These are phyloP conservation scores for Yamadazyma friedrichii DNA, from an alignment of 1,139 yeast species.

Conservation along the genomic window DNA sequence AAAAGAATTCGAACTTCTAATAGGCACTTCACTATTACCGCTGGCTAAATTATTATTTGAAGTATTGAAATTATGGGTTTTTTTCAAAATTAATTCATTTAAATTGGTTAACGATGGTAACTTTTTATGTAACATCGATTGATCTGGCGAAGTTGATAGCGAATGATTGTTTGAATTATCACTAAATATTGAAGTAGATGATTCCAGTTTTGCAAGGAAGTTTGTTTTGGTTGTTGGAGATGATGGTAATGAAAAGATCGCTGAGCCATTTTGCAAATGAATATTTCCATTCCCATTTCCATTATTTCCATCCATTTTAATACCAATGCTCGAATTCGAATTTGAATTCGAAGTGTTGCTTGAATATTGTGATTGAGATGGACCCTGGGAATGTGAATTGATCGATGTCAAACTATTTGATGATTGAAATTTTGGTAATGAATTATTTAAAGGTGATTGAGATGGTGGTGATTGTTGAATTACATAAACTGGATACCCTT, in stretches of 20 bases:
- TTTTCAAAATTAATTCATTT: slow-evolving; percentile 19
- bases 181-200: slow-evolving; percentile 19
- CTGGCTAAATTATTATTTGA: background rate
- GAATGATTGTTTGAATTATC: slow-evolving; percentile 25
- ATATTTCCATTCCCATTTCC: slow-evolving; percentile 8
- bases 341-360: background rate
- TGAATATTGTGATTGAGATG: slow-evolving; percentile 4
- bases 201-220: slow-evolving; percentile 14
- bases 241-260: slow-evolving; percentile 26
- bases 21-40: background rate
- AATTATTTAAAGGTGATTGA: slow-evolving; percentile 5
- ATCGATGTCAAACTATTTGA: too few species aligned
- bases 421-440: too few species aligned
- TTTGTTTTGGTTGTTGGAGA: slow-evolving; percentile 23
- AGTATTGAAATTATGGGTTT: background rate
- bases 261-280: slow-evolving; percentile 22
- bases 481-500: slow-evolving; percentile 35
- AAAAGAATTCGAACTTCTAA: slow-evolving; percentile 9
- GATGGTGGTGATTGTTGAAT: slow-evolving; percentile 21
- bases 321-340: background rate
- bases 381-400: too few species aligned
- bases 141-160: slow-evolving; percentile 37
- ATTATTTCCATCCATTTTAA: background rate
- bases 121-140: slow-evolving; percentile 9
- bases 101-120: slow-evolving; percentile 29